Evolutionary conservation across 371 early-diverging fungal species (phyloP).

Genomic region (Coemansia sp.): DNA sequence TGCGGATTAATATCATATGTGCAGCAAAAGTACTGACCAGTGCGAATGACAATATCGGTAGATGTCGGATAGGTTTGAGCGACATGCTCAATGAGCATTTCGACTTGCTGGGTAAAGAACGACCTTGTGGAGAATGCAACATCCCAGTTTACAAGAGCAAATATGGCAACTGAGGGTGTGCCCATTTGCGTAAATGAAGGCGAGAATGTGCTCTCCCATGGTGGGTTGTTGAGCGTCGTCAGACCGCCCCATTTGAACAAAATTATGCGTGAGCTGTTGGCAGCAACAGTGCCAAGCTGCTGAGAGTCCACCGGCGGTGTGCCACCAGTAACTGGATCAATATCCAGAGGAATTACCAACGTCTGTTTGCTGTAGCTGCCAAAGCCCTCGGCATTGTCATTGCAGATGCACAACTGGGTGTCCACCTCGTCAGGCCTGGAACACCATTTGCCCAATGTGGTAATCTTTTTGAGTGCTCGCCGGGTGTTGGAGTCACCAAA

Average conservation of each 20-base stretch:
- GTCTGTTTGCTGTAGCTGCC: not conserved
- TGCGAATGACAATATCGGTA: not conserved
- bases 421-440: constrained; percentile 21
- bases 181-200: not conserved
- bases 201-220: not conserved
- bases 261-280: constrained; percentile 10
- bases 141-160: not conserved
- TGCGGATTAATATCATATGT: not conserved
- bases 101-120: not conserved
- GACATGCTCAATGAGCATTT: not conserved
- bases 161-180: not conserved
- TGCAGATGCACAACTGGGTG: constrained; percentile 54
- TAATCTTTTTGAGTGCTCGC: constrained; percentile 55
- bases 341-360: constrained; percentile 7
- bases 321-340: constrained; percentile 5
- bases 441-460: constrained; percentile 59
- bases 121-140: not conserved
- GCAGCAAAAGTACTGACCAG: not conserved
- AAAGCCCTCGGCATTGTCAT: constrained; percentile 51
- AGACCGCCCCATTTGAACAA: constrained; percentile 11
- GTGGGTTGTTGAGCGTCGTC: constrained; percentile 5
- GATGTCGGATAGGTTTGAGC: not conserved
- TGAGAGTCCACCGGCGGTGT: not conserved
- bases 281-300: not conserved
- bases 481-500: constrained; percentile 60